Base-by-base conservation (phyloP, 192 early-diverging fungal species). In the Podochytrium sp. region DNA sequence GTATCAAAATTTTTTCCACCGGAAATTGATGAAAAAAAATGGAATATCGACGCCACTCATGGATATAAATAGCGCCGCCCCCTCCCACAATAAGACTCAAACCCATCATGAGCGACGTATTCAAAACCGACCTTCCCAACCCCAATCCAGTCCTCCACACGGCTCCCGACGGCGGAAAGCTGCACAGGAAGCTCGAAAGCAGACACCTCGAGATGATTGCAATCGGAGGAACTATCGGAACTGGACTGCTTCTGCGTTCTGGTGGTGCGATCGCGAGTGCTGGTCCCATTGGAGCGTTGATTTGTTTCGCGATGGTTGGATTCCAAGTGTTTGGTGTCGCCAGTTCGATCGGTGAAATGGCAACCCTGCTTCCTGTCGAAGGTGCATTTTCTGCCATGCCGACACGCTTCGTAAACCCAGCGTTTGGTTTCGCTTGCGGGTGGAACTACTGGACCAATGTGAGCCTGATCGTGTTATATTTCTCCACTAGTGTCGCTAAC, bases 301-400 rank as follows among this genome's bases (percentile, higher is more conserved):
- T 94, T 20, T 91, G 92, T 32, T 95, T 34, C 43, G 51, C 50
- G 23, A 50, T 74, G 20, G 39, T 56, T 27, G 73, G 73, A 52
- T 29, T 65, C 1, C 41, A 53, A 56, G 73, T 74, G 29, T 74
- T 30, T 27, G 62, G 73, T 63, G 81, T 70, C 66, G 51, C 91
- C 80, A 92, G 87, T 3, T 91, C 87, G 72, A 83, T 95, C 58
- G 92, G 91, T 75, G 92, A 94, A 76, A 88, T 93, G 90, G 85
- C 91, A 3, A 91, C 92, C 0, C 89, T 85, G 43, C 86, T 92
- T 39, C 90, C 92, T 3, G 83, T 91, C 0, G 84, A 92, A 0
- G 94, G 92, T 33, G 88, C 90, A 12, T 95, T 95, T 73, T 93
- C 91, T 63, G 89, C 86, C 43, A 92, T 91, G 76, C 92, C 89